Evolutionary conservation across 2,329 filamentous ascomycete species (phyloP).

Genomic region (Zasmidium cellare): DNA sequence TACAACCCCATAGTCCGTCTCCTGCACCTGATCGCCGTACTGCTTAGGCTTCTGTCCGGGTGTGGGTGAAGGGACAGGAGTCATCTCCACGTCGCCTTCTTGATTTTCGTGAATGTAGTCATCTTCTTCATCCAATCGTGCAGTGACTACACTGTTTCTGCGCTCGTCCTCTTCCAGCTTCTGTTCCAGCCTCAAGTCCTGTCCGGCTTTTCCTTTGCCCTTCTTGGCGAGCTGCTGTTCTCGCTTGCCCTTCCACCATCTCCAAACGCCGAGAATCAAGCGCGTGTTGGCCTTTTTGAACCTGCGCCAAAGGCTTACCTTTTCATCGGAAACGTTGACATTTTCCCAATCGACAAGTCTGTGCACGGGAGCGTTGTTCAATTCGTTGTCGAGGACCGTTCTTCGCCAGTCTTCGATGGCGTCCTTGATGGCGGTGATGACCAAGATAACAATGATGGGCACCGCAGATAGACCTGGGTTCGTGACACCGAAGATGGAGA

Average conservation of each 20-base stretch:
- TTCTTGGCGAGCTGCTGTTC: conserved; percentile 42
- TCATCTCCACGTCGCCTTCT: conserved; percentile 85
- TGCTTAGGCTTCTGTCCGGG: conserved; percentile 52
- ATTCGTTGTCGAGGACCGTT: conserved; percentile 84
- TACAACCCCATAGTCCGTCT: conserved; percentile 15
- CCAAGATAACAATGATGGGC: conserved; percentile 88
- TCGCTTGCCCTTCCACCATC: conserved; percentile 44
- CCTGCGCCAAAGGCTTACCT: conserved; percentile 79
- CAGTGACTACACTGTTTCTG: conserved; percentile 48
- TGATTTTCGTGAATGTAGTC: conserved; percentile 41
- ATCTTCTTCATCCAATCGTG: conserved; percentile 42
- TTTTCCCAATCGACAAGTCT: conserved; percentile 86
- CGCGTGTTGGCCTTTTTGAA: conserved; percentile 85
- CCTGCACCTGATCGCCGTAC: conserved; percentile 13
- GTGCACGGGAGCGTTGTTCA: conserved; percentile 96
- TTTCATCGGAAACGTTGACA: conserved; percentile 86
- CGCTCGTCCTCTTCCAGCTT: conserved; percentile 50
- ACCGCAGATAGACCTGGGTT: conserved; percentile 90
- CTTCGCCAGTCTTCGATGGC: conserved; percentile 92
- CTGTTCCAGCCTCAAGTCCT: conserved; percentile 51
- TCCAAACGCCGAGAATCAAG: conserved; percentile 58
- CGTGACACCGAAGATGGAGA: conserved; percentile 88
- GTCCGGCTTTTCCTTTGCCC: conserved; percentile 47
- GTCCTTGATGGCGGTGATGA: conserved; percentile 88
- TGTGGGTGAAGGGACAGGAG: conserved; percentile 81